These are phyloP conservation scores for Wickerhamiella spandovensis DNA, from an alignment of 805 yeast species.

Conservation along the genomic window DNA sequence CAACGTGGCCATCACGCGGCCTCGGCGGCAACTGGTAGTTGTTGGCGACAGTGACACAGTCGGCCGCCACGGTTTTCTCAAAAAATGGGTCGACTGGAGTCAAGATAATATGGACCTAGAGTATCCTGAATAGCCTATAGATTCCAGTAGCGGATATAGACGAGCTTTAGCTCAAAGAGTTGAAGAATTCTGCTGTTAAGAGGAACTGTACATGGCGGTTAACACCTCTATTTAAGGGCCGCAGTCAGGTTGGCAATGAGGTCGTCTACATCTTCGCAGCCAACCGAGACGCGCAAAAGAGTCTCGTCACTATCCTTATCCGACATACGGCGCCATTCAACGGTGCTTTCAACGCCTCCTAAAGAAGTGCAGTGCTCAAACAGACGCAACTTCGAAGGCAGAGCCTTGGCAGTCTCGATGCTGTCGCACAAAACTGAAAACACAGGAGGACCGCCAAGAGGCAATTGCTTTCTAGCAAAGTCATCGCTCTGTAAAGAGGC, in stretches of 20 bases:
- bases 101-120: conserved; percentile 53
- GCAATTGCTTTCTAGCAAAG: conserved; percentile 52
- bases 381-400: conserved; percentile 53
- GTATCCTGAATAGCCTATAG: conserved; percentile 43
- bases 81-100: conserved; percentile 56
- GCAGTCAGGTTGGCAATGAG: conserved; percentile 55
- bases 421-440: conserved; percentile 57
- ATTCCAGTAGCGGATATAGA: too few relatives aligned
- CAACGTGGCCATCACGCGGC: conserved; percentile 89
- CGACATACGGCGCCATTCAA: conserved; percentile 80
- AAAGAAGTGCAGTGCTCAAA: conserved; percentile 88
- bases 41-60: conserved; percentile 68
- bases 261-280: conserved; percentile 66
- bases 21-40: conserved; percentile 71
- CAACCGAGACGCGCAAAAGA: conserved; percentile 63
- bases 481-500: conserved; percentile 64
- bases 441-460: conserved; percentile 52
- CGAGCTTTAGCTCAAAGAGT: too few relatives aligned
- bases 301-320: conserved; percentile 44
- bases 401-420: conserved; percentile 15
- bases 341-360: conserved; percentile 82
- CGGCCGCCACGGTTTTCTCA: conserved; percentile 46
- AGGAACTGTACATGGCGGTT: too few relatives aligned
- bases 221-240: conserved; percentile 31
- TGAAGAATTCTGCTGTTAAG: too few relatives aligned